Conservation (phyloP, 1,284 basidiomycete species). For the Butyriboletus appendiculatus region DNA sequence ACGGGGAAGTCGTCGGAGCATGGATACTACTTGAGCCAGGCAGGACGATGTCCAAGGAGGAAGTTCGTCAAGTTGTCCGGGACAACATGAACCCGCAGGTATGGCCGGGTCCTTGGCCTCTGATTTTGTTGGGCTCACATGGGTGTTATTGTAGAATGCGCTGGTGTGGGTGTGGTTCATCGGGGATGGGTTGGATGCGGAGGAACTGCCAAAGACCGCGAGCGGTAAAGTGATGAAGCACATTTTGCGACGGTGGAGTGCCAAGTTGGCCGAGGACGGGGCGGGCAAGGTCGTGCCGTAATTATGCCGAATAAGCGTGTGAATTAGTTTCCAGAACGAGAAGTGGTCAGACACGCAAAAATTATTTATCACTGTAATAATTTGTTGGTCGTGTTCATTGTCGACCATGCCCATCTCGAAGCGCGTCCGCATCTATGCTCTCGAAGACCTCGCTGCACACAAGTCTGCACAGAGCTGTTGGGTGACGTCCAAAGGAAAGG, state of each 20-base stretch:
- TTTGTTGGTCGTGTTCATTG: neutral
- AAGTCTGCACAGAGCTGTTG: conserved; percentile 63
- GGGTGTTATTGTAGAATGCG: conserved; percentile 53
- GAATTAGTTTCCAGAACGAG: conserved; percentile 7
- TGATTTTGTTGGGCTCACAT: conserved; percentile 1
- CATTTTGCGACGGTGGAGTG: conserved; percentile 48
- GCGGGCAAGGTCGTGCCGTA: conserved; percentile 3
- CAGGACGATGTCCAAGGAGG: conserved; percentile 45
- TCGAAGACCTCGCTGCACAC: conserved; percentile 70
- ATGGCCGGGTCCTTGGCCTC: conserved; percentile 12
- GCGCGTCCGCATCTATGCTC: conserved; percentile 69
- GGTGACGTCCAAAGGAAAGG: conserved; percentile 70
- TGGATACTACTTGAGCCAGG: conserved; percentile 64
- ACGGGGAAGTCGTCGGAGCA: conserved; percentile 78
- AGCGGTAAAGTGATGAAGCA: conserved; percentile 91
- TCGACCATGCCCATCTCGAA: conserved; percentile 52
- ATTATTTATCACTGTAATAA: neutral
- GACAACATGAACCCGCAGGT: conserved; percentile 77
- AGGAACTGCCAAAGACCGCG: conserved; percentile 80
- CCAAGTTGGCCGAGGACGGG: conserved; percentile 15
- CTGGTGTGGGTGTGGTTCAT: conserved; percentile 85
- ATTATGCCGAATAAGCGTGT: conserved; percentile 15
- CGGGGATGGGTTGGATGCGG: conserved; percentile 58
- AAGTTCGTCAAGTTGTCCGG: conserved; percentile 54
- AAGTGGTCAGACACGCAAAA: conserved; percentile 17